These are phyloP conservation scores for Intubia oerlemansii DNA, from an alignment of 2,329 filamentous ascomycete species.

Conservation along the genomic window DNA sequence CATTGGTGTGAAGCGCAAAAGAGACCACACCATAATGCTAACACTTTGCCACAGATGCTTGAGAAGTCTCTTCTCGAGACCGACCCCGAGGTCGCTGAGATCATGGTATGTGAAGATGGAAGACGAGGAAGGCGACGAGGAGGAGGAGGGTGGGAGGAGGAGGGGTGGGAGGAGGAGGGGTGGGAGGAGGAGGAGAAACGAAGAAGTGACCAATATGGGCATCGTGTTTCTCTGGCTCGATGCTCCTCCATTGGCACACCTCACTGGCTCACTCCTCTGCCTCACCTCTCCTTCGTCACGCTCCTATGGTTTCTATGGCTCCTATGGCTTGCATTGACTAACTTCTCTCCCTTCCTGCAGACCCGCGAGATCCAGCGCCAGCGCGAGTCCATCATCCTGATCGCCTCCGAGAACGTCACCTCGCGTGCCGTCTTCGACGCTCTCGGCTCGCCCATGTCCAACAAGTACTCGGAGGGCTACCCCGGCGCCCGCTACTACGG, in stretches of 20 bases:
- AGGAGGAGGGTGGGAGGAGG: too few species aligned
- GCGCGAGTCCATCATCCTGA: constrained; percentile 94
- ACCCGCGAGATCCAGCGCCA: constrained; percentile 90
- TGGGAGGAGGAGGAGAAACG: too few species aligned
- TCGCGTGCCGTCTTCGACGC: constrained; percentile 96
- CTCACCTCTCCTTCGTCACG: too few species aligned
- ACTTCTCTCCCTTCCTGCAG: too few species aligned
- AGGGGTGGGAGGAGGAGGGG: too few species aligned
- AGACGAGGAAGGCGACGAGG: too few species aligned
- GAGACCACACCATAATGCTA: constrained; percentile 5
- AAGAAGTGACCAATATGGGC: too few species aligned
- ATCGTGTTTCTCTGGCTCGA: not conserved
- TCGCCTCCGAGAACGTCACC: constrained; percentile 98
- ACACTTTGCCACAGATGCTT: constrained; percentile 59
- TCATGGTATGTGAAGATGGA: too few species aligned
- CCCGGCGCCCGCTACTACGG: constrained; percentile 97
- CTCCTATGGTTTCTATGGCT: too few species aligned
- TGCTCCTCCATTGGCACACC: not conserved
- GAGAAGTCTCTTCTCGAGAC: constrained; percentile 82
- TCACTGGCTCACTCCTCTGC: constrained; percentile 6
- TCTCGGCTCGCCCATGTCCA: constrained; percentile 82
- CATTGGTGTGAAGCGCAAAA: too few species aligned
- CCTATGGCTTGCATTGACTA: too few species aligned
- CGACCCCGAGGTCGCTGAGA: constrained; percentile 84
- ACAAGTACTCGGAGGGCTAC: constrained; percentile 99